Evolutionary conservation across 768 basidiomycete species (phyloP).

Genomic region (Lentinus tigrinus): DNA sequence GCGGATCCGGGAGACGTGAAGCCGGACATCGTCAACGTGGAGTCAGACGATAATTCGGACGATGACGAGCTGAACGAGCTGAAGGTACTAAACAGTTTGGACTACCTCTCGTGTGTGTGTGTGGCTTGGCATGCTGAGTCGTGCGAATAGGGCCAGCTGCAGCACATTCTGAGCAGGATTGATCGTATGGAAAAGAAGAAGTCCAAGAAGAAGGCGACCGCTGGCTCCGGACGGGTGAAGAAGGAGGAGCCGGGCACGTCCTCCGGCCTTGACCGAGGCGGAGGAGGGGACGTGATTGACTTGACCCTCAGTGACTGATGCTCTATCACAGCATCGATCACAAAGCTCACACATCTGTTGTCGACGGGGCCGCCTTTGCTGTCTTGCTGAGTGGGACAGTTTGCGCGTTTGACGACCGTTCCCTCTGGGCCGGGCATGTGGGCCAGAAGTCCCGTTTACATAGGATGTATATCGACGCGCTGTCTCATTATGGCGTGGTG

Average conservation of each 20-base stretch:
- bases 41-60: not conserved
- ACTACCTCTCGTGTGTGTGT: too few relatives aligned
- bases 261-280: not conserved
- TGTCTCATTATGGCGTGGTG: too few relatives aligned
- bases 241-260: not conserved
- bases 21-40: not conserved
- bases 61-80: conserved; percentile 1
- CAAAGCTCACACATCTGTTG: too few relatives aligned
- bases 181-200: not conserved
- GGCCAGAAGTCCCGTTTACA: too few relatives aligned
- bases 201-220: not conserved
- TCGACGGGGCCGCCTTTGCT: too few relatives aligned
- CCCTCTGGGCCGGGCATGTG: too few relatives aligned
- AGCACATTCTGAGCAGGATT: not conserved
- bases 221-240: not conserved
- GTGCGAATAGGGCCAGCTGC: not conserved
- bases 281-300: not conserved
- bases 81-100: not conserved
- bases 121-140: too few relatives aligned
- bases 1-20: too few relatives aligned
- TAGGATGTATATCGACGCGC: too few relatives aligned
- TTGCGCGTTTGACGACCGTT: too few relatives aligned
- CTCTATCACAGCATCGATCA: not conserved
- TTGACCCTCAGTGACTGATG: not conserved
- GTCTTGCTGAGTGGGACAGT: too few relatives aligned